Conservation (phyloP, 2,329 filamentous ascomycete genomes). For the Phialemoniopsis sp. region DNA sequence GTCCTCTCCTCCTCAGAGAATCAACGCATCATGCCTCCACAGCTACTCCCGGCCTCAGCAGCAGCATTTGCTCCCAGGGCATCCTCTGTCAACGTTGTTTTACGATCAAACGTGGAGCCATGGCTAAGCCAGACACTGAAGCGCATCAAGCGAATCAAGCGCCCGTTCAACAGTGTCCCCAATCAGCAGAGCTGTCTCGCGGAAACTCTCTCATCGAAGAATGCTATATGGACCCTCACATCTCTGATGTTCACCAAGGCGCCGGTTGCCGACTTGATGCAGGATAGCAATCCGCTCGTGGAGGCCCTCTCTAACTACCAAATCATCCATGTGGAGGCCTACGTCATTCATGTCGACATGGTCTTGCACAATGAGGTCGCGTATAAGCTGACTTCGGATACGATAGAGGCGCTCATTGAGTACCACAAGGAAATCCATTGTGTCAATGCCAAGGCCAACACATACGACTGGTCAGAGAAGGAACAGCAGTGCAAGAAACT, state of each 20-base stretch:
- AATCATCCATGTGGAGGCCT: conserved; percentile 90
- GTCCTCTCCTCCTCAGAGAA: conserved; percentile 4
- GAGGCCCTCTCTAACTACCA: conserved; percentile 92
- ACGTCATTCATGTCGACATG: conserved; percentile 99
- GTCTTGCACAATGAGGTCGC: conserved; percentile 95
- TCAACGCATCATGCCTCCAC: conserved; percentile 69
- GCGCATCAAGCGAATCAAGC: conserved; percentile 94
- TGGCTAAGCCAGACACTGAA: conserved; percentile 97
- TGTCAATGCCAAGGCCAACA: conserved; percentile 81
- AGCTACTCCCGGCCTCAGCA: conserved; percentile 90
- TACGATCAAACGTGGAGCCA: conserved; percentile 86
- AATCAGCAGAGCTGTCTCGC: conserved; percentile 95
- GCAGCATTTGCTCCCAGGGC: conserved; percentile 90
- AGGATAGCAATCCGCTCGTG: conserved; percentile 75
- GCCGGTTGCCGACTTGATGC: conserved; percentile 77
- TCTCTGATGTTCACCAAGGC: conserved; percentile 91
- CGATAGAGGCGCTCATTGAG: conserved; percentile 88
- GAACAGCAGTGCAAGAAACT: conserved; percentile 94
- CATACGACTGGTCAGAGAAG: conserved; percentile 95
- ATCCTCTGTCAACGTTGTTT: conserved; percentile 89
- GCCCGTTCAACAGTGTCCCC: conserved; percentile 91
- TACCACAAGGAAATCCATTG: conserved; percentile 97
- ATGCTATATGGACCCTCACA: conserved; percentile 91
- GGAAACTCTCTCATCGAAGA: conserved; percentile 83
- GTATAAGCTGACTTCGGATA: conserved; percentile 93